Evolutionary conservation across 1,284 basidiomycete species (phyloP), one percentile per base, ranked within the genome.

Genomic region (Ceratobasidium sp.): DNA sequence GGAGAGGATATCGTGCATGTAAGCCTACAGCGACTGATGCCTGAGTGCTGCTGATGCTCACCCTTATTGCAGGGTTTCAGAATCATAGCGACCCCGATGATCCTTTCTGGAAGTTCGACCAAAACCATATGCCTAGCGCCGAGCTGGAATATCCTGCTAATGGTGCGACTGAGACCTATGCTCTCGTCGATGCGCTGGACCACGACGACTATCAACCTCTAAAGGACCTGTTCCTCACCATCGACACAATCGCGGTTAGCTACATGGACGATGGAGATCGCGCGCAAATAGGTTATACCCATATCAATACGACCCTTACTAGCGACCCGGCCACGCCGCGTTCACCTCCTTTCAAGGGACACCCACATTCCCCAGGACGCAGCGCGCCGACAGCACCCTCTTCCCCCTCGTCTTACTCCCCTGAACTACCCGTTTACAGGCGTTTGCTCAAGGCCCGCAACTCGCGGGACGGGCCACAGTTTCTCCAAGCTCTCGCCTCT

Each of bases 151-250:
- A 78, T 45, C 77, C 77, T 0, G 75, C 67, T 47, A 36, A 75
- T 29, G 73, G 56, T 53, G 77, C 77, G 2, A 67, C 62, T 6
- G 77, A 78, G 41, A 53, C 45, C 29, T 54, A 50, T 66, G 51
- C 56, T 24, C 54, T 71, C n/a, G 57, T 75, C 48, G 67, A 53
- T 50, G 57, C 75, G 17, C 33, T 64, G 6, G 78, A 78, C 65
- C 67, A 75, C 15, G 78, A 78, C 51, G 75, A 78, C 65, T 78
- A 78, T 72, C 75, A 78, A 51, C 78, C 78, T n/a, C 63, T 78
- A 6, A 71, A 75, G 31, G 77, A 78, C 45, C 77, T 78, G 36
- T 75, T 78, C 41, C 66, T 72, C 15, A 72, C 77, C 57, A 72
- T 78, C 36, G 67, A 76, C 48, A 75, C 76, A n/a, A 78, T 78